Base-by-base conservation (phyloP, 2,329 filamentous ascomycete genomes). In the Alternaria gansuensis region DNA sequence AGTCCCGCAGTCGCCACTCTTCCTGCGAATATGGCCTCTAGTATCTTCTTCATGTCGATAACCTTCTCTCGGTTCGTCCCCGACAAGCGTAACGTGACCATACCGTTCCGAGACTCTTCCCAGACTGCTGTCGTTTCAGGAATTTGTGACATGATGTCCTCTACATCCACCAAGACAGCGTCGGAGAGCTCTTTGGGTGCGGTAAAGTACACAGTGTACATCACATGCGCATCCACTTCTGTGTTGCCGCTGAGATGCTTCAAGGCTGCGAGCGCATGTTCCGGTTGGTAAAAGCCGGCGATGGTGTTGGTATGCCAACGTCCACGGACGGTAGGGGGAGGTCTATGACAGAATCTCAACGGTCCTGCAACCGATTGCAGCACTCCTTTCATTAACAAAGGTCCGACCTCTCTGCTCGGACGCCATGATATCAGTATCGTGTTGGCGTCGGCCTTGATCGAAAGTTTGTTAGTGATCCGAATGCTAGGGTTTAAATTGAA, bases 381-480 rank as follows among this genome's bases (percentile, higher is more conserved):
- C n/a, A 49, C 4, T 9, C 14, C 21, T 34, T 49, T 50, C 31
- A 43, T 43, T 29, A 39, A 21, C 13, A 10, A 44, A 13, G 23
- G 28, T 11, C 37, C 24, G 7, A 39, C 7, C 31, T 21, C 51
- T 9, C 24, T n/a, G 28, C 29, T 49, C n/a, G 29, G 44, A 34
- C 28, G 52, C 51, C 52, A 59, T 37, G 40, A 52, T 36, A 59
- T 29, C 9, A 62, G 28, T 36, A 63, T 48, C 17, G 55, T 50
- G 49, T 62, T 59, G 23, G 52, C 56, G 28, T 62, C 51, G 11
- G 44, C 52, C 36, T 50, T 59, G 34, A 59, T 51, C 21, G 55
- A 56, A 11, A 62, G 37, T 8, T 45, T 41, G 48, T 46, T 55
- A 5, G 59, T 62, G 23, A 59, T 37, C 7, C 44, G 36, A 28